Base-by-base conservation (phyloP, 2,329 filamentous ascomycete species). In the Xylaria arbuscula region DNA sequence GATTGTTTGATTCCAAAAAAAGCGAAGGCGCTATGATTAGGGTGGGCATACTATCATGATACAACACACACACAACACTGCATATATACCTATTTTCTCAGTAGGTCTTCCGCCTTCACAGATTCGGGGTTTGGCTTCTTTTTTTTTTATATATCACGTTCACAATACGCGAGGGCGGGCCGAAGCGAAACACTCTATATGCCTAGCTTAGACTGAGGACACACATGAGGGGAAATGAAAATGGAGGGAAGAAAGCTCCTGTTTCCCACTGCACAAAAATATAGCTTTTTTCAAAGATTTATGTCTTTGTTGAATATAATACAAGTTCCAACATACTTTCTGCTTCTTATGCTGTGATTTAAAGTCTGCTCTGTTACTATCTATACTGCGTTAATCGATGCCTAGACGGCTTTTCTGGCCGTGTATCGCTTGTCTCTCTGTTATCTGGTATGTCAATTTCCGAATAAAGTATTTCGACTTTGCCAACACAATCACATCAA, bases 1-100 rank as follows among this genome's bases (percentile, higher is more conserved):
- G 19, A 72, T 79, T 40, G 74, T 82, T 65, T 80, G 75, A 70
- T 47, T 32, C 5, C n/a, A 59, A 38, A 28, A 50, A 45, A 64
- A 71, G 66, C 64, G 62, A 66, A 62, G 67, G 63, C 71, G 56
- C 69, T 63, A 48, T n/a, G n/a, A n/a, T 38, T 68, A 64, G 55
- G 54, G 28, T 28, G 28, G 50, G 62, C 53, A 58, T 62, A 28
- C 28, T 28, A 36, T 68, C 59, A 72, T 63, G 66, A 70, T 57
- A 67, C 60, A 57, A 17, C 59, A 62, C n/a, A 61, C 13, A 69
- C 28, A 54, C 54, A 64, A 19, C 11, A 51, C 57, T 38, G 56
- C 60, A 64, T 47, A 65, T 53, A 63, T 34, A 48, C 61, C 62
- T 64, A 69, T 62, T 66, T 64, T 73, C 72, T 73, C 72, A 73